Evolutionary conservation across 495 filamentous ascomycete genomes (phyloP).

Genomic region (Talaromyces proteolyticus): DNA sequence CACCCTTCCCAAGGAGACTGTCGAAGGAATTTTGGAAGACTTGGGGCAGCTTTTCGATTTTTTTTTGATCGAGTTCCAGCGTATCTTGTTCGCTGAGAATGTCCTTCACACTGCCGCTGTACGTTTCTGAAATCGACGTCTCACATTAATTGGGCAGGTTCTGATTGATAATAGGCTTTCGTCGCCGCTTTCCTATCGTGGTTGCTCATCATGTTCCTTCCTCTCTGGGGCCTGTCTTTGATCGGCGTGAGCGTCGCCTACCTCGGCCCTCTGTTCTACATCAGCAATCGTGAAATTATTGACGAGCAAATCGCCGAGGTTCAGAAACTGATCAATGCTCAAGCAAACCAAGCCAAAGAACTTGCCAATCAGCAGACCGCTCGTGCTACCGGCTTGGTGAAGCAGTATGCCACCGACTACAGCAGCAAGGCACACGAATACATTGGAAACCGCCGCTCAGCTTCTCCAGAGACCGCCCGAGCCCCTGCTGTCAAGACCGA

Average conservation of each 20-base stretch:
- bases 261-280: constrained; percentile 84
- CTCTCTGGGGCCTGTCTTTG: constrained; percentile 85
- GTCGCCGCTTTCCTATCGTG: constrained; percentile 78
- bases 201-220: constrained; percentile 88
- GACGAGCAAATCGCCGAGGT: constrained; percentile 73
- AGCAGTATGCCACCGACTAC: constrained; percentile 78
- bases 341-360: constrained; percentile 74
- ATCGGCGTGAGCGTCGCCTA: constrained; percentile 72
- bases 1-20: constrained; percentile 77
- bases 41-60: constrained; percentile 93
- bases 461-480: constrained; percentile 39
- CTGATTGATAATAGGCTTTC: constrained; percentile 55
- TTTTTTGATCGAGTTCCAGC: constrained; percentile 93
- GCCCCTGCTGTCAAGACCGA: constrained; percentile 31
- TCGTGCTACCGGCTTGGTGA: constrained; percentile 68
- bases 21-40: constrained; percentile 77
- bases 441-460: constrained; percentile 49
- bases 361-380: constrained; percentile 77
- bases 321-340: constrained; percentile 66
- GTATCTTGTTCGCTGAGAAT: constrained; percentile 93
- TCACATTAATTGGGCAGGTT: constrained; percentile 9
- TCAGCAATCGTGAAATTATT: constrained; percentile 89
- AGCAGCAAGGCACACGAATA: constrained; percentile 77
- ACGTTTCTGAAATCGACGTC: constrained; percentile 32
- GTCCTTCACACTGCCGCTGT: constrained; percentile 73